Conservation (phyloP, 179 eudicot species). For the Gypsophila paniculata region DNA sequence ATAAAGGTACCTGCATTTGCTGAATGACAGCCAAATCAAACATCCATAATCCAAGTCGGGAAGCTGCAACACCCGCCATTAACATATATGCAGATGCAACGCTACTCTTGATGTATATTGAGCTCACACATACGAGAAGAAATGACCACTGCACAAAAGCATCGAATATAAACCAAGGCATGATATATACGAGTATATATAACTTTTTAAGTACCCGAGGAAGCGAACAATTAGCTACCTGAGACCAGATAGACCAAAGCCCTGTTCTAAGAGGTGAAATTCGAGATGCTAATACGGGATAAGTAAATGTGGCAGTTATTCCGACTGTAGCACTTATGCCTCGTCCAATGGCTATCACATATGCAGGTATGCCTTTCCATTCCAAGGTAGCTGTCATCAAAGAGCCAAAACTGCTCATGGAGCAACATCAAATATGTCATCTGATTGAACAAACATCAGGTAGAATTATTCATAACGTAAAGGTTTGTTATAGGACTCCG, state of each 20-base stretch:
- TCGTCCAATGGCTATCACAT: constrained; percentile 67
- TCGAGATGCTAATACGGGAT: constrained; percentile 61
- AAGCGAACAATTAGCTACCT: constrained; percentile 36
- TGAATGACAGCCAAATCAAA: constrained; percentile 88
- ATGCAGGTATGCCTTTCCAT: constrained; percentile 88
- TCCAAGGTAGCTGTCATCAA: constrained; percentile 87
- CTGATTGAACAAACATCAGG: too few relatives aligned
- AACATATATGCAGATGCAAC: constrained; percentile 54
- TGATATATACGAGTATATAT: too few relatives aligned
- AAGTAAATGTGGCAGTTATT: constrained; percentile 70
- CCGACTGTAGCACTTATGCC: constrained; percentile 83
- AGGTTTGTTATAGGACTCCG: too few relatives aligned
- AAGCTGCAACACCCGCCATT: constrained; percentile 83
- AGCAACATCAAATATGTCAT: constrained; percentile 10
- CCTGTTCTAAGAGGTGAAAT: constrained; percentile 80
- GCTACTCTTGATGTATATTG: constrained; percentile 51
- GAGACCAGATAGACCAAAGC: constrained; percentile 95
- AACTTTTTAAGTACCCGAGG: too few relatives aligned
- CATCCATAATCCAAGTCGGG: constrained; percentile 96
- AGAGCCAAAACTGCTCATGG: constrained; percentile 65
- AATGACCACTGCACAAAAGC: constrained; percentile 57
- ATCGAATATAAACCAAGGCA: background rate
- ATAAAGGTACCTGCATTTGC: constrained; percentile 71
- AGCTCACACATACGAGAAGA: constrained; percentile 71
- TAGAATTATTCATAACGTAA: too few relatives aligned